Evolutionary conservation across 176 grass and related monocot genomes (phyloP), one percentile per base, ranked within the genome.

Genomic region (Elymus sibiricus): DNA sequence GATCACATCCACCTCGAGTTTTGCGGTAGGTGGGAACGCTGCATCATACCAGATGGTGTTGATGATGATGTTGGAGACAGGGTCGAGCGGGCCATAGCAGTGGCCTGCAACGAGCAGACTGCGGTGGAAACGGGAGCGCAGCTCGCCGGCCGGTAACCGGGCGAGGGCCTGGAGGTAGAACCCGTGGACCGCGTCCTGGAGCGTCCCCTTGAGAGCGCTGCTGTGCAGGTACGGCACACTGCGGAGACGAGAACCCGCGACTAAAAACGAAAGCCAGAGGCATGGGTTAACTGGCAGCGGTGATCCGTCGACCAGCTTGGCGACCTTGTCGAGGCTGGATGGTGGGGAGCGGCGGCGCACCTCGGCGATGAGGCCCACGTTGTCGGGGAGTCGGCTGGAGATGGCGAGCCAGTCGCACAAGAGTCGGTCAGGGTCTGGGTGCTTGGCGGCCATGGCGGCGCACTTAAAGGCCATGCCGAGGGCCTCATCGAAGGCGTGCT

Each of bases 21-120:
- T n/a, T n/a, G 7, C 28, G 2, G 28, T 14, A 0, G 29, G 49
- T n/a, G 51, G 75, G 75, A 59, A 77, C 5, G 70, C 70, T 73
- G 75, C 49, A 11, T 56, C 75, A 3, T 77, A 59, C 19, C 75
- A 77, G 44, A 51, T 17, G 49, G 49, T 35, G 51, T 73, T 73
- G 70, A 73, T 25, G 70, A 73, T 73, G n/a, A 73, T 44, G 70
- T 73, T 73, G 38, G 70, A 73, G 70, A 73, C 70, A 26, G 70
- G 38, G 4, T 44, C 39, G 38, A 32, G 31, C 31, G 69, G 38
- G 69, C 38, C 69, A 3, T 72, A 72, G 69, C 69, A 72, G 38
- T 38, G 38, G 43, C 29, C 29, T 2, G 29, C 29, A 29, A 56
- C 5, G 49, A 77, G 74, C 10, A 77, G 10, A 1, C 74, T 58